These are phyloP conservation scores for Biscogniauxia marginata DNA, from an alignment of 2,329 filamentous ascomycete species.

Conservation along the genomic window DNA sequence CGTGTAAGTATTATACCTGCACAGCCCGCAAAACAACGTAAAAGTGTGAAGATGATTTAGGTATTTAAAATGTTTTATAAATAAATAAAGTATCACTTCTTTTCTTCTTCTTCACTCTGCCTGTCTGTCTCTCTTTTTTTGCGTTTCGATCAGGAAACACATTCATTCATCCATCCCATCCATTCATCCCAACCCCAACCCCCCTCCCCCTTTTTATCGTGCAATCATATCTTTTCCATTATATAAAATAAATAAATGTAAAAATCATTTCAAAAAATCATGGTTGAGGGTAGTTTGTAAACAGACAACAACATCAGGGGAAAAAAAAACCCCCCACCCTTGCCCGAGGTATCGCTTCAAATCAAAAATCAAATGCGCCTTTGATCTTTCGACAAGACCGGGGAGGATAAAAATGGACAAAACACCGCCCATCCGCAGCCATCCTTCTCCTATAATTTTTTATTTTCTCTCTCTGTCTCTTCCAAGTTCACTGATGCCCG, in stretches of 20 bases:
- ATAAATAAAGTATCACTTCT: background rate
- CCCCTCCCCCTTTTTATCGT: background rate
- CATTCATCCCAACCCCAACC: background rate
- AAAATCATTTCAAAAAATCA: background rate
- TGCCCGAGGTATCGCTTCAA: background rate
- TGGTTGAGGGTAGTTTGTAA: background rate
- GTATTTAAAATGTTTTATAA: no score
- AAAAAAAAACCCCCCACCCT: background rate
- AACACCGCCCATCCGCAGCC: background rate
- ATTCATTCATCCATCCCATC: background rate
- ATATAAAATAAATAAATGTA: background rate
- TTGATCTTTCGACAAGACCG: background rate
- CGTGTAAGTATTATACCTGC: no score
- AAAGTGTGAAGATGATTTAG: no score
- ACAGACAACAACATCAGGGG: no score
- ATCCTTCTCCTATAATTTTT: background rate
- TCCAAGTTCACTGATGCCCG: background rate
- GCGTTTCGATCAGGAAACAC: background rate
- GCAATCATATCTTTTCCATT: background rate
- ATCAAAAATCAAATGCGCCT: background rate
- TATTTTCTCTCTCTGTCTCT: background rate
- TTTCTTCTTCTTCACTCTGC: background rate
- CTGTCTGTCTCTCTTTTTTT: background rate
- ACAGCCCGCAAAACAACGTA: no score
- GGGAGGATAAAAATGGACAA: background rate